phyloP scores from a whole-genome alignment of 1,139 yeast species.

The Suhomyces terraborum region DNA sequence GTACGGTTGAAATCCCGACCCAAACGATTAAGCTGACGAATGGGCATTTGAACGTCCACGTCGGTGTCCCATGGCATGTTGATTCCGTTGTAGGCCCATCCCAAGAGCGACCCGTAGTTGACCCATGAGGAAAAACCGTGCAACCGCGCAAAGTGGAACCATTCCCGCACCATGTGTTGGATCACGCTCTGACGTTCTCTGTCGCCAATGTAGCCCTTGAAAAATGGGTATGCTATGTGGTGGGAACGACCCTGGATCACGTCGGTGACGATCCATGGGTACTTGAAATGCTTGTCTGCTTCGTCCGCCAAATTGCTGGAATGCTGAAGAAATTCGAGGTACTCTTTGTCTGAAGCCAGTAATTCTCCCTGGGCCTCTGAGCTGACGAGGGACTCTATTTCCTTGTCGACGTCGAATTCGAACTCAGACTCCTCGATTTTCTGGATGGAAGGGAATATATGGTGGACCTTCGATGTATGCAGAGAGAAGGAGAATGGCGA shows the following conservation, averaged over 20 bases:
- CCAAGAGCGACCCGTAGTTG: slow-evolving; percentile 67
- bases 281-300: slow-evolving; percentile 42
- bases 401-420: slow-evolving; percentile 34
- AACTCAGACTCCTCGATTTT: slow-evolving; percentile 31
- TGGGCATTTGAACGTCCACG: slow-evolving; percentile 70
- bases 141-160: slow-evolving; percentile 59
- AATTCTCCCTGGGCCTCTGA: slow-evolving; percentile 21
- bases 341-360: slow-evolving; percentile 23
- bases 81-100: slow-evolving; percentile 70
- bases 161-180: slow-evolving; percentile 55
- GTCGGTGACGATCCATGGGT: slow-evolving; percentile 49
- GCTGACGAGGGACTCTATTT: slow-evolving; percentile 30
- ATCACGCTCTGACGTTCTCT: slow-evolving; percentile 48
- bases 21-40: slow-evolving; percentile 54
- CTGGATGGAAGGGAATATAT: slow-evolving; percentile 18
- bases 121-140: slow-evolving; percentile 60
- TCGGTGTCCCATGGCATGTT: slow-evolving; percentile 76
- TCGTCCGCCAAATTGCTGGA: slow-evolving; percentile 33
- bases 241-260: slow-evolving; percentile 44
- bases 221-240: slow-evolving; percentile 51
- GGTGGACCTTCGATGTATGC: slow-evolving; percentile 11
- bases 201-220: slow-evolving; percentile 42
- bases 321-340: slow-evolving; percentile 33
- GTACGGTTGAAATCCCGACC: slow-evolving; percentile 54
- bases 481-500: slow-evolving; percentile 3